Conservation (phyloP, 768 basidiomycete species). For the Leccinellum rugosiceps region DNA sequence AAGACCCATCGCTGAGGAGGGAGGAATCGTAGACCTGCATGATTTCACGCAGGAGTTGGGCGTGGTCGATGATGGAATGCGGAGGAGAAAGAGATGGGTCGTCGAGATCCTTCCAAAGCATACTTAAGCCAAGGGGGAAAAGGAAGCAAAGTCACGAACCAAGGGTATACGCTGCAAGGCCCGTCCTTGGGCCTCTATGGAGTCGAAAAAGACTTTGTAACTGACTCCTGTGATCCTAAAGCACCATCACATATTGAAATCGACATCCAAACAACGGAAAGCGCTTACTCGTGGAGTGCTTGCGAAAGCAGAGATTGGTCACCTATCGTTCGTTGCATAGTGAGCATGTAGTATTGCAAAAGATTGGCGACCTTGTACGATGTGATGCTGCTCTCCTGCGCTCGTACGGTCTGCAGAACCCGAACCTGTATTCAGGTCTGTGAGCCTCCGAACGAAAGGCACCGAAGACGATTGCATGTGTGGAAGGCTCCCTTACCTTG, state of each 20-base stretch:
- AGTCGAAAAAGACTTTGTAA: constrained; percentile 83
- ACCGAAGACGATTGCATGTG: not conserved
- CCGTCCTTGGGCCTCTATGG: constrained; percentile 81
- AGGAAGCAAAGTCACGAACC: constrained; percentile 35
- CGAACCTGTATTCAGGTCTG: constrained; percentile 50
- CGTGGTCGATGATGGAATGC: constrained; percentile 73
- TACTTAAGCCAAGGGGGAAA: not conserved
- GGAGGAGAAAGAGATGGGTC: constrained; percentile 76
- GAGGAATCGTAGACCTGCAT: constrained; percentile 88
- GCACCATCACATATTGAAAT: not conserved
- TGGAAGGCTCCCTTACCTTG: constrained; percentile 48
- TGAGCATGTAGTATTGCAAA: constrained; percentile 91
- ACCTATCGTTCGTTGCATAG: constrained; percentile 91
- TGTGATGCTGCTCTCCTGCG: constrained; percentile 90
- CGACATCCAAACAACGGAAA: too few relatives aligned
- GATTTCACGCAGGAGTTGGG: constrained; percentile 82
- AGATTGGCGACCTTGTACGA: constrained; percentile 92
- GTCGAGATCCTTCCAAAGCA: constrained; percentile 49
- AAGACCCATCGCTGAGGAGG: constrained; percentile 53
- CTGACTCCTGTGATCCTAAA: constrained; percentile 75
- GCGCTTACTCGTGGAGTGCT: constrained; percentile 73
- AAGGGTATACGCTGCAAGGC: constrained; percentile 52
- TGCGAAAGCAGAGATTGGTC: constrained; percentile 72
- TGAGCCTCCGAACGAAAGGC: not conserved
- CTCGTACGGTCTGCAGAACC: constrained; percentile 89